These are phyloP conservation scores for Schizophyllum commune DNA, from an alignment of 1,284 basidiomycete species.

Conservation along the genomic window DNA sequence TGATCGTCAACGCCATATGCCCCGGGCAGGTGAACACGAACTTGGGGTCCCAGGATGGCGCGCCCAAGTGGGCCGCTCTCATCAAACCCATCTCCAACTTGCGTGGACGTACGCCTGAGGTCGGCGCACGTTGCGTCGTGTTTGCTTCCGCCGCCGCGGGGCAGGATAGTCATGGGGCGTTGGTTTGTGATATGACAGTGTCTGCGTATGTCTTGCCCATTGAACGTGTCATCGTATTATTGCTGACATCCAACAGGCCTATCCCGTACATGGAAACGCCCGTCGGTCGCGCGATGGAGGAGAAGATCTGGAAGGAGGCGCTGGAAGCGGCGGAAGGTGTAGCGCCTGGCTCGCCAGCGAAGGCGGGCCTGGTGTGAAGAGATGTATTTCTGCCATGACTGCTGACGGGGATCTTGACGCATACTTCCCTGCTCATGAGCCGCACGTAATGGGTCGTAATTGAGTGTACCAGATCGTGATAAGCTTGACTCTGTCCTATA, in stretches of 20 bases:
- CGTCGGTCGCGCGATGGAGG: slow-evolving; percentile 8
- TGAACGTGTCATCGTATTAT: background rate
- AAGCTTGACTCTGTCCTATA: no score
- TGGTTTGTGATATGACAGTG: slow-evolving; percentile 4
- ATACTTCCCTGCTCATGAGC: no score
- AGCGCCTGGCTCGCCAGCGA: slow-evolving; percentile 4
- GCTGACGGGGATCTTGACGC: no score
- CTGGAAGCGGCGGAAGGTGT: slow-evolving; percentile 2
- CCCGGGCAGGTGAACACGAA: slow-evolving; percentile 13
- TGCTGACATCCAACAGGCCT: background rate
- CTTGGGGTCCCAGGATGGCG: slow-evolving; percentile 1
- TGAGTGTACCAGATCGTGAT: no score
- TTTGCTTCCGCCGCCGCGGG: slow-evolving; percentile 9
- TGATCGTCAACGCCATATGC: slow-evolving; percentile 12
- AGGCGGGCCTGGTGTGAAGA: slow-evolving; percentile 1
- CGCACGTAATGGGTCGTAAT: no score
- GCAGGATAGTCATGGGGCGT: slow-evolving; percentile 10
- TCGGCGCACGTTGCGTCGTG: slow-evolving; percentile 7
- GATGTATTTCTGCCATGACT: no score
- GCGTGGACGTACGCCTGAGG: slow-evolving; percentile 7
- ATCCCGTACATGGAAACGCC: slow-evolving; percentile 2
- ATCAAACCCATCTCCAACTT: slow-evolving; percentile 1
- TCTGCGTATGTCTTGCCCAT: slow-evolving; percentile 1
- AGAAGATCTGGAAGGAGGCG: slow-evolving; percentile 9
- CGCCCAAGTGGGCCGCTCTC: slow-evolving; percentile 2